Evolutionary conservation across 2,329 filamentous ascomycete genomes (phyloP), one percentile per base, ranked within the genome.

Genomic region (Venturia nashicola): DNA sequence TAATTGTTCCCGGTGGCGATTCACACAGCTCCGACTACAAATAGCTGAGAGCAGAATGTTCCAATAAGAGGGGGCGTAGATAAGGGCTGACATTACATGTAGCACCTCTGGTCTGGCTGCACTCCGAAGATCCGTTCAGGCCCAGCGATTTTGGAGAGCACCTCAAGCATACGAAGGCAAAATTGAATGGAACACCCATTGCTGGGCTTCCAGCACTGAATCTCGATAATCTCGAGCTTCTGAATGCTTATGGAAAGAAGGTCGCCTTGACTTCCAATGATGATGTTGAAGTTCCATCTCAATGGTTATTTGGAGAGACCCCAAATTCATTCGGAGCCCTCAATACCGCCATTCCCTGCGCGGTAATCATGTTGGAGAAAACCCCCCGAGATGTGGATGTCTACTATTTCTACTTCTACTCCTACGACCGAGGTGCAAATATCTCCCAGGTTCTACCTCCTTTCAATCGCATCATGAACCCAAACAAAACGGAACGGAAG

Each of bases 401-500:
- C 0, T 87, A 85, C 69, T 86, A 85, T 72, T 83, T 86, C 70
- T 86, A 84, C 68, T 86, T 85, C 68, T 84, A 83, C 68, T 78
- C 82, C 20, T 83, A 79, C 71, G 82, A 84, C 66, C 78, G 78
- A 67, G 83, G 82, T 16, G 80, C 82, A 39, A 76, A 62, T 42
- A 76, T 72, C 1, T 78, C 83, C 0, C 67, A 82, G 1, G 76
- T 75, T 1, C 67, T 79, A 64, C 76, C 82, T 67, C 80, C 83
- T 55, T 34, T 62, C 5, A 43, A 62, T 32, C 43, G 7, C 6
- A 40, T 62, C 43, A 20, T 62, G 36, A 16, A n/a, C 18, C 32
- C 43, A 7, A 95, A 96, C 73, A 89, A 88, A 0, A 93, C 97
- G 1, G 80, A 95, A 63, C 88, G 89, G 65, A 86, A 96, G 11